Base-by-base conservation (phyloP, 2,329 filamentous ascomycete genomes). In the Fusarium tricinctum region DNA sequence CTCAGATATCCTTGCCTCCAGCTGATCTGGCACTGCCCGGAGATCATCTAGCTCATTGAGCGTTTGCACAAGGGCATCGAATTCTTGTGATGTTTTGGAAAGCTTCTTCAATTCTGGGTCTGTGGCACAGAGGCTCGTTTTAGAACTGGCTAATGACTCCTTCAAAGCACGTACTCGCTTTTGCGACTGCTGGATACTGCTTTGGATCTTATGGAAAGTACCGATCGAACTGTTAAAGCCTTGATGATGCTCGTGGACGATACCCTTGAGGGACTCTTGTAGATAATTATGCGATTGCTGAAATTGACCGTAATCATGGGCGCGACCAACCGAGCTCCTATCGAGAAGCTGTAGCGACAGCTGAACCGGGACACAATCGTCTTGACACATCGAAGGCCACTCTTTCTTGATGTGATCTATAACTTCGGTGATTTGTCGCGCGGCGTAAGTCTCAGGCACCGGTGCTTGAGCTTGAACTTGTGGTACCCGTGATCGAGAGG, bases 201-300 rank as follows among this genome's bases (percentile, higher is more conserved):
- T 89, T 79, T 99, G 96, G 65, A 99, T 99, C 80, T 97, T 97
- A 83, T 99, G 97, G 77, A 98, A 99, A 20, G 95, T 98, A 78
- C 95, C 96, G 68, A 99, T 98, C 50, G 95, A 97, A 79, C 93
- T 97, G 81, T 98, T 99, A 86, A 99, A 99, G 46, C 96, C 97
- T 79, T 99, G 96, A 76, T 99, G 95, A 77, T 99, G 95, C 81
- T 99, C 95, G 78, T 99, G 97, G 26, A 99, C 96, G 73, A 99
- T 97, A 33, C 90, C 89, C 79, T 97, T 97, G 58, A 99, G 85
- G 12, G 95, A 94, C 73, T 91, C 91, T 77, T 99, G 94, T n/a
- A 99, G 87, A 77, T 96, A 93, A 69, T 89, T 85, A 78, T 97
- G 93, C 46, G 93, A 94, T 70, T 91, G 85, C 75, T 92, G 86